Evolutionary conservation across 768 basidiomycete species (phyloP).

Genomic region (Podaxis mareebaensis): DNA sequence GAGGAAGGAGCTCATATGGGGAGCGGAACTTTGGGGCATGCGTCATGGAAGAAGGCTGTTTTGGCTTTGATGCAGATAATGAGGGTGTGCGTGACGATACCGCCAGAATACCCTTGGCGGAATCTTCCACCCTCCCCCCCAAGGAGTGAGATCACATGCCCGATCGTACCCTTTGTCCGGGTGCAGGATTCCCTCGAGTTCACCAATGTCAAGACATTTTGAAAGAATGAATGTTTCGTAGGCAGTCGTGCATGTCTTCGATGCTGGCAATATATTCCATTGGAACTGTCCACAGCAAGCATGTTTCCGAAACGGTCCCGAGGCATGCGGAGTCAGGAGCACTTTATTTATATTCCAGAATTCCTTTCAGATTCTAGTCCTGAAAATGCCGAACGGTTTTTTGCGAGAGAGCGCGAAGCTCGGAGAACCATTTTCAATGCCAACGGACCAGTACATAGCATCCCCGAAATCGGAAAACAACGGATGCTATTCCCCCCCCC

Average conservation of each 20-base stretch:
- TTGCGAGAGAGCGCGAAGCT: neutral
- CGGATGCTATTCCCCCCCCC: neutral
- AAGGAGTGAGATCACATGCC: neutral
- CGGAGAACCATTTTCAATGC: neutral
- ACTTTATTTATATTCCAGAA: neutral
- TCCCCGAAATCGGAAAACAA: neutral
- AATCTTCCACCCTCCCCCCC: neutral
- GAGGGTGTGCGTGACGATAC: neutral
- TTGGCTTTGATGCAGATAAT: slow-evolving; percentile 4
- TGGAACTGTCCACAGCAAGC: neutral
- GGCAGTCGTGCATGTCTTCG: neutral
- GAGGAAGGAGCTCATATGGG: slow-evolving; percentile 1
- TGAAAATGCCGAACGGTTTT: neutral
- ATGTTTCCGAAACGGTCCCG: neutral
- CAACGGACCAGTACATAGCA: neutral
- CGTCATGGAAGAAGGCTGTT: neutral
- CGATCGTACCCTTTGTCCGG: neutral
- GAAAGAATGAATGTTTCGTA: neutral
- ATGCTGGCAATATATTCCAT: neutral
- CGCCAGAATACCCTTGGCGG: neutral
- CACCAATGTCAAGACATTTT: neutral
- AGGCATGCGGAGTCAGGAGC: neutral
- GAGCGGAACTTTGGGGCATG: neutral
- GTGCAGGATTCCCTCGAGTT: neutral
- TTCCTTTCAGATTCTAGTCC: neutral